A percentile compares a stretch with the other conserved stretches of the same genome.
Evolutionary conservation across 805 yeast species (phyloP).

Genomic region (Saturnispora gosingensis): DNA sequence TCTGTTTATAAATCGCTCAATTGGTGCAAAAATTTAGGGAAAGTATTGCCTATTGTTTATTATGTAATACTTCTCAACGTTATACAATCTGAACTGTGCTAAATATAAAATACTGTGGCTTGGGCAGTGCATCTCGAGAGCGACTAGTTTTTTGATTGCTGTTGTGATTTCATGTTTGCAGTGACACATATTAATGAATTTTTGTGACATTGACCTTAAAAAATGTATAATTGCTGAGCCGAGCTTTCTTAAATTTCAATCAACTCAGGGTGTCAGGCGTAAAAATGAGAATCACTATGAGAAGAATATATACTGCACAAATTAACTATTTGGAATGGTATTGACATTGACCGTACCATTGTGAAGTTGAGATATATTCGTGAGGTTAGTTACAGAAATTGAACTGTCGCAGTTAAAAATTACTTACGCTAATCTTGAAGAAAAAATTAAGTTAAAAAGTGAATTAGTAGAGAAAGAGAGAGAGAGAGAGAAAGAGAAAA

Average conservation of each 20-base stretch:
- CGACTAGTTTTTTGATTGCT: neutral
- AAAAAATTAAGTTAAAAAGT: neutral
- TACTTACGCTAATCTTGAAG: too few species aligned
- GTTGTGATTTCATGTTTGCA: too few species aligned
- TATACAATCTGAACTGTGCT: neutral
- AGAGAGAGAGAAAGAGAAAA: conserved; percentile 1
- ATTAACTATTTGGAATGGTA: too few species aligned
- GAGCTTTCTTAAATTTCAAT: too few species aligned
- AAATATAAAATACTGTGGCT: neutral
- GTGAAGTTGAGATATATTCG: too few species aligned
- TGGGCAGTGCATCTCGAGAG: neutral
- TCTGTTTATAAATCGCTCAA: neutral
- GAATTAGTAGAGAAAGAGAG: neutral
- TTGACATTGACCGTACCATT: too few species aligned
- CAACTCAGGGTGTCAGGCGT: too few species aligned
- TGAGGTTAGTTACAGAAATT: too few species aligned
- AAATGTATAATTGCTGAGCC: neutral
- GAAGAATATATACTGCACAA: too few species aligned
- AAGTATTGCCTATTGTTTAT: neutral
- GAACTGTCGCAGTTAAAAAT: neutral
- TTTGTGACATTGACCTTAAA: neutral
- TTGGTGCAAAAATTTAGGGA: neutral
- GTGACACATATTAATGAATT: neutral
- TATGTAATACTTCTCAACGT: neutral
- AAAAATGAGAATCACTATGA: too few species aligned